Conservation (phyloP, 2,329 filamentous ascomycete genomes). For the Alternaria burnsii region DNA sequence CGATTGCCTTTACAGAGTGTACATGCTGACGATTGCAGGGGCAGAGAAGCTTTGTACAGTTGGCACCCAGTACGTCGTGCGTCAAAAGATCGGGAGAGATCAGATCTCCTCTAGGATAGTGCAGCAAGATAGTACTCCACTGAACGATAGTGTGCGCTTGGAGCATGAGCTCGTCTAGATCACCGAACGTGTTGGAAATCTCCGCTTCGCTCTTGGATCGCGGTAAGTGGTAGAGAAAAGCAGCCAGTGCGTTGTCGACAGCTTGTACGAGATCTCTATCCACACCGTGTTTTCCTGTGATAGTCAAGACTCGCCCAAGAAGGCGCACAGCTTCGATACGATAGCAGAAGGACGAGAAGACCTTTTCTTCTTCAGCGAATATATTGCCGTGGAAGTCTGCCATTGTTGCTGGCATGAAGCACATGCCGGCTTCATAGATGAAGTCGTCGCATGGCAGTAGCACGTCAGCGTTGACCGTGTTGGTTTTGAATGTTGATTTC, state of each 20-base stretch:
- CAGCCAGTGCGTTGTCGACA: constrained; percentile 67
- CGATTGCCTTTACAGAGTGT: constrained; percentile 79
- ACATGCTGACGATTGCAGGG: constrained; percentile 23
- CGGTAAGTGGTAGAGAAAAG: constrained; percentile 81
- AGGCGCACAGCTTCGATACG: constrained; percentile 80
- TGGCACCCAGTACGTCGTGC: constrained; percentile 19
- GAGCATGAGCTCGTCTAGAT: constrained; percentile 85
- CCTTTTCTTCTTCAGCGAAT: constrained; percentile 72
- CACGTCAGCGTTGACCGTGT: constrained; percentile 71
- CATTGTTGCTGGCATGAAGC: constrained; percentile 57
- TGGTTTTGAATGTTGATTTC: constrained; percentile 71
- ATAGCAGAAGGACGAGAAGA: constrained; percentile 84
- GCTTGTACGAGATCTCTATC: constrained; percentile 56
- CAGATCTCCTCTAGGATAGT: constrained; percentile 28
- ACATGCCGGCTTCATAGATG: constrained; percentile 55
- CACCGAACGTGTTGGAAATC: constrained; percentile 70
- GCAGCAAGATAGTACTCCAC: constrained; percentile 27
- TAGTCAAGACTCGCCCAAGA: constrained; percentile 73
- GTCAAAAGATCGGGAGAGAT: constrained; percentile 14
- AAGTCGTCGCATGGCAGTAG: constrained; percentile 80
- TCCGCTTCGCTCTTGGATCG: constrained; percentile 67
- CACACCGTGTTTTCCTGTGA: constrained; percentile 27
- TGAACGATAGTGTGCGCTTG: constrained; percentile 79
- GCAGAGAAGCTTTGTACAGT: constrained; percentile 21
- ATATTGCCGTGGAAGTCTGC: constrained; percentile 76